Percentiles rank a stretch among this genome's conserved stretches.
phyloP scores from a whole-genome alignment of 345 rosid genomes.

The Hirschfeldia incana region DNA sequence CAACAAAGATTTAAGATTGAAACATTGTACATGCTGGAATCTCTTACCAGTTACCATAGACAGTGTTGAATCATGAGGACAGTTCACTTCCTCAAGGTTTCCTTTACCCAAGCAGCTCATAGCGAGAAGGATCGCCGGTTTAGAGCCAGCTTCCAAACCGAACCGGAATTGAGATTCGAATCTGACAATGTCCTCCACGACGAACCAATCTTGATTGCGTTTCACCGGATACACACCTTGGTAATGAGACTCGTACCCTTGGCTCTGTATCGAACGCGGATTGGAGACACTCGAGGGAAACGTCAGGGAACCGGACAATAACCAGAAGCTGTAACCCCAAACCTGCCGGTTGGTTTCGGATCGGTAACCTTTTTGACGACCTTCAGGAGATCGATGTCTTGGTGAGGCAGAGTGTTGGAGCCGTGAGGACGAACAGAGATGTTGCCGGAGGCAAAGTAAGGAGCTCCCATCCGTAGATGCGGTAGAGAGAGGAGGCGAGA shows the following conservation, averaged over 20 bases:
- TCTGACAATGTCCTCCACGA: slow-evolving; percentile 82
- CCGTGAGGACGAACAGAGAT: slow-evolving; percentile 79
- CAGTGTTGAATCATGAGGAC: no score
- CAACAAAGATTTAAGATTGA: no score
- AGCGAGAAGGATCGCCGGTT: slow-evolving; percentile 89
- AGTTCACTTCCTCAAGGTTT: slow-evolving; percentile 64
- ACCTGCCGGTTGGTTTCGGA: slow-evolving; percentile 74
- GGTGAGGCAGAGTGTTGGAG: slow-evolving; percentile 64
- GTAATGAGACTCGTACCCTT: slow-evolving; percentile 67
- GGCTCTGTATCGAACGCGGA: slow-evolving; percentile 70
- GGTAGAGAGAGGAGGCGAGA: slow-evolving; percentile 65
- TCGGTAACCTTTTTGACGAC: slow-evolving; percentile 85
- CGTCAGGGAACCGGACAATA: slow-evolving; percentile 75
- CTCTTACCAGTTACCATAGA: no score
- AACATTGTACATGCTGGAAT: no score
- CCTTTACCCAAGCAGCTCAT: slow-evolving; percentile 94
- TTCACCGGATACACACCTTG: slow-evolving; percentile 95
- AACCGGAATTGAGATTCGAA: slow-evolving; percentile 79
- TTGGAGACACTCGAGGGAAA: slow-evolving; percentile 81
- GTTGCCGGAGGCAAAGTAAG: slow-evolving; percentile 83
- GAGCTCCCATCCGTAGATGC: slow-evolving; percentile 86
- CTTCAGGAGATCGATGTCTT: slow-evolving; percentile 81
- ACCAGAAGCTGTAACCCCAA: slow-evolving; percentile 88
- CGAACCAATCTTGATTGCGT: slow-evolving; percentile 93
- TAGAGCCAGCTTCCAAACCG: slow-evolving; percentile 95